Percentiles rank a stretch among this genome's conserved stretches.
Evolutionary conservation across 2,329 filamentous ascomycete species (phyloP).

Genomic region (Talaromyces sp.): DNA sequence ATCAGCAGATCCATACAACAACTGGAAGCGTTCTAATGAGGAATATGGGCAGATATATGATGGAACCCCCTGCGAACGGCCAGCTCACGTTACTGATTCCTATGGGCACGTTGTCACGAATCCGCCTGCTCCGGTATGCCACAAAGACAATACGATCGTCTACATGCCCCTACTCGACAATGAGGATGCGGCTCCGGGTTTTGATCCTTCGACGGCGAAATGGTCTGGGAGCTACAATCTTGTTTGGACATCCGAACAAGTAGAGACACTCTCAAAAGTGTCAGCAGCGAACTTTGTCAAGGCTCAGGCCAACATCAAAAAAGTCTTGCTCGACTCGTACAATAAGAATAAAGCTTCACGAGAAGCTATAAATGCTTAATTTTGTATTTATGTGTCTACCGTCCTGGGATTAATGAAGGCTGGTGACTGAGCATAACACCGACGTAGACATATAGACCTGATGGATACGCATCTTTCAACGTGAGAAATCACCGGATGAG

Average conservation of each 20-base stretch:
- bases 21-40: background rate
- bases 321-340: conserved; percentile 10
- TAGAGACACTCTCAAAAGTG: conserved; percentile 15
- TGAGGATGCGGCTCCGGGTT: conserved; percentile 13
- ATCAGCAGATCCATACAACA: background rate
- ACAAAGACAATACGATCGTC: conserved; percentile 16
- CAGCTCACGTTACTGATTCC: conserved; percentile 13
- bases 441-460: no score
- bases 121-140: conserved; percentile 14
- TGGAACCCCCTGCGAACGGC: background rate
- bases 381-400: background rate
- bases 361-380: background rate
- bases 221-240: conserved; percentile 19
- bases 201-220: conserved; percentile 16
- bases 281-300: conserved; percentile 9
- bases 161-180: conserved; percentile 18
- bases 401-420: background rate
- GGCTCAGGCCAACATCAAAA: conserved; percentile 9
- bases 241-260: conserved; percentile 16
- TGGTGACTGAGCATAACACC: no score
- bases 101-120: conserved; percentile 18
- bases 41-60: conserved; percentile 16
- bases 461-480: no score
- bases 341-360: conserved; percentile 15
- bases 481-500: no score